These are phyloP conservation scores for Aspergillus sojae DNA, from an alignment of 2,329 filamentous ascomycete species.

Conservation along the genomic window DNA sequence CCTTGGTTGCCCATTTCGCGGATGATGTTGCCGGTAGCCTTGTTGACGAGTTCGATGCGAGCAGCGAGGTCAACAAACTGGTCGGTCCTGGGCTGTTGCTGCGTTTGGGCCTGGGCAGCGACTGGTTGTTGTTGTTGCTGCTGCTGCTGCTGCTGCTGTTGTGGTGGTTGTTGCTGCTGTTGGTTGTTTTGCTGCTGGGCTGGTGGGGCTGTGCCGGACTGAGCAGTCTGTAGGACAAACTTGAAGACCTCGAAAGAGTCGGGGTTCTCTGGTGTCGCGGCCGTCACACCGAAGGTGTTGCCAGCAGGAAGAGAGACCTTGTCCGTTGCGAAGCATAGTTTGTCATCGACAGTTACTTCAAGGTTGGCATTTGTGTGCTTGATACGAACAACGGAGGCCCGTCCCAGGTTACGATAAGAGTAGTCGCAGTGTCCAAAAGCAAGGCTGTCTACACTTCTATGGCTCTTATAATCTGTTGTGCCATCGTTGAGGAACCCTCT, in stretches of 20 bases:
- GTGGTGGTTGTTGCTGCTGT: constrained; percentile 14
- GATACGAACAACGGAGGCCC: constrained; percentile 77
- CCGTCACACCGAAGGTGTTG: constrained; percentile 85
- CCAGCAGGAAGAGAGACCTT: constrained; percentile 74
- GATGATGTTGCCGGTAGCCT: constrained; percentile 59
- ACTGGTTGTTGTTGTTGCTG: constrained; percentile 26
- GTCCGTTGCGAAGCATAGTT: constrained; percentile 75
- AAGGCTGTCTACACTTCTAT: constrained; percentile 76
- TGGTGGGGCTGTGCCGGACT: constrained; percentile 22
- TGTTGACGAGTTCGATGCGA: constrained; percentile 68
- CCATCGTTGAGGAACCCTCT: constrained; percentile 95
- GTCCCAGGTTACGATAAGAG: constrained; percentile 86
- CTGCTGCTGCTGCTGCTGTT: not conserved
- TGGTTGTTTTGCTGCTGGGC: constrained; percentile 16
- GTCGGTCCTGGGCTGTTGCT: constrained; percentile 46
- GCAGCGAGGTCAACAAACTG: constrained; percentile 87
- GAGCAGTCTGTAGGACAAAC: constrained; percentile 67
- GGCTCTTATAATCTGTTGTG: constrained; percentile 72
- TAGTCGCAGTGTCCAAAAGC: constrained; percentile 94
- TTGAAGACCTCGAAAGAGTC: constrained; percentile 96
- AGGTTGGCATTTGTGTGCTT: constrained; percentile 67
- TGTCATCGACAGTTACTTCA: constrained; percentile 77
- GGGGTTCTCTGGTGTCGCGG: constrained; percentile 84
- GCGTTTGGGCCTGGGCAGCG: constrained; percentile 25
- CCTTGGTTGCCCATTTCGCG: constrained; percentile 56